These are phyloP conservation scores for Aureobasidium subglaciale DNA, from an alignment of 2,329 filamentous ascomycete genomes.

Conservation along the genomic window DNA sequence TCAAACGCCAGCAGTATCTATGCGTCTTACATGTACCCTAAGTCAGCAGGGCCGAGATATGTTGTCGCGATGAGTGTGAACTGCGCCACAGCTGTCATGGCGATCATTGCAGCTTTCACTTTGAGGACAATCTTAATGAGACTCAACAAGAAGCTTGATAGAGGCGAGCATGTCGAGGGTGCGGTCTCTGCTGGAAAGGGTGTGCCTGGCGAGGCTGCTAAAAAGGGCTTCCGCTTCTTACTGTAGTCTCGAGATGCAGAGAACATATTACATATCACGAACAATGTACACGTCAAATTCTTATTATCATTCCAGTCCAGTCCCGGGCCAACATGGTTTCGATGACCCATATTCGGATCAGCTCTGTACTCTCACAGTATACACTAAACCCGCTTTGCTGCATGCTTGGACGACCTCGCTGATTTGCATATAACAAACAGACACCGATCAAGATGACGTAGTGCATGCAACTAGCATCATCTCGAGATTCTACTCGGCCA, in stretches of 20 bases:
- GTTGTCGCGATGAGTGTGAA: constrained; percentile 59
- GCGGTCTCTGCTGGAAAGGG: constrained; percentile 39
- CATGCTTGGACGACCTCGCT: no score
- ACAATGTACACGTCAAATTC: no score
- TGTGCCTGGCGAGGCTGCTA: constrained; percentile 25
- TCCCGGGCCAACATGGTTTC: no score
- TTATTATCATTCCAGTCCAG: no score
- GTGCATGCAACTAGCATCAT: no score
- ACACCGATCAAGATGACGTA: no score
- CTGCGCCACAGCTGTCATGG: constrained; percentile 56
- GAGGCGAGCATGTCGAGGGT: constrained; percentile 49
- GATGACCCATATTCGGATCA: no score
- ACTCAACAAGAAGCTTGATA: constrained; percentile 63
- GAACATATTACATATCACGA: no score
- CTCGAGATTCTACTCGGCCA: no score
- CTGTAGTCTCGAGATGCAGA: constrained; percentile 30
- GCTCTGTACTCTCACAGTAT: no score
- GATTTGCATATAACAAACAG: no score
- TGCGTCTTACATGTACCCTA: constrained; percentile 44
- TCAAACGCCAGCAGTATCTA: constrained; percentile 49
- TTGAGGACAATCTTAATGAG: constrained; percentile 57
- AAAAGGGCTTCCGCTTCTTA: constrained; percentile 61
- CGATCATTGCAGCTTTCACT: constrained; percentile 56
- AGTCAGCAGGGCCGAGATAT: constrained; percentile 24
- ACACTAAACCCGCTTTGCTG: no score